Evolutionary conservation across 768 basidiomycete species (phyloP), one percentile per base, ranked within the genome.

Genomic region (Dioszegia aurantiaca): DNA sequence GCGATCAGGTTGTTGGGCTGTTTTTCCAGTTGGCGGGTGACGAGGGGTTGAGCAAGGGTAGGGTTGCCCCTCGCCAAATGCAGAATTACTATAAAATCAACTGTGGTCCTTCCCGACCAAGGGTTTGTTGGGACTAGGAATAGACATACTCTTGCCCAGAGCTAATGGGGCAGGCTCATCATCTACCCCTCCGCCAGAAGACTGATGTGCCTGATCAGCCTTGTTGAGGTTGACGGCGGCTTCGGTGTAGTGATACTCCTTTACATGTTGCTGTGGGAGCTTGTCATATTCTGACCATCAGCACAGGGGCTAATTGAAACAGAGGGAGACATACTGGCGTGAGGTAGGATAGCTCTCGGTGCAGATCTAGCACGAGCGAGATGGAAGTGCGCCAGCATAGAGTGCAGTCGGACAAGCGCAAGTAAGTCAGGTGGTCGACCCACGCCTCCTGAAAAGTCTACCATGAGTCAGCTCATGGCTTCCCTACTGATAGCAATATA

Each of bases 1-100:
- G 93, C 92, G 33, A 93, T 84, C 4, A 95, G 72, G 70, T 98
- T 94, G 17, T 86, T 89, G 0, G 92, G 88, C 68, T 87, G 87
- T 61, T 84, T 81, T 1, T 80, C 79, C 9, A 97, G 80, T 10
- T 94, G 86, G 24, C 82, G 82, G 14, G 94, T 89, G 65, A 95
- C 93, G 1, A 87, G 84, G 19, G 85, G 82, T 64, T 86, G 77
- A 0, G 93, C 92, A 59, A 89, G 86, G 36, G 92, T 87, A 80
- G 90, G 84, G 16, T 85, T 83, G 21, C 88, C 83, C 3, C 83
- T 85, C 1, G 89, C 87, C 19, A 97, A 80, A 73, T 88, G 85
- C 55, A 91, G 83, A 30, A 92, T 86, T 16, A 88, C 92, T 93
- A 47, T 2, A 58, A 16, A 26, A 21, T 36, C 36, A 16, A 21